Conservation (phyloP, 169 alveolate species). For the Cryptosporidium viatorum region DNA sequence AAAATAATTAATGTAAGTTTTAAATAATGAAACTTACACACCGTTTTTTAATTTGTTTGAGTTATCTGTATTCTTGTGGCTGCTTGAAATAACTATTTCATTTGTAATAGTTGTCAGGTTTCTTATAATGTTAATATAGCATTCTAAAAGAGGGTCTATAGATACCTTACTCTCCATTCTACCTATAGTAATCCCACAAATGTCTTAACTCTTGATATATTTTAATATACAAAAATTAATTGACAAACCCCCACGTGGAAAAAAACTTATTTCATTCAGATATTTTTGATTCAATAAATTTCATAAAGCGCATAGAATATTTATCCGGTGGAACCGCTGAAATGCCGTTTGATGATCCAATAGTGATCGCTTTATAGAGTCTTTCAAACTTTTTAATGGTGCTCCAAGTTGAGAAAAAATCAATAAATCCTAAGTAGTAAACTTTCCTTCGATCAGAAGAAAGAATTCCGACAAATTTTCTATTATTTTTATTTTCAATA, state of each 20-base stretch:
- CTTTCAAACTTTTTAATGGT: constrained; percentile 51
- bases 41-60: constrained; percentile 10
- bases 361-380: constrained; percentile 22
- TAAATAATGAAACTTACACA: constrained; percentile 19
- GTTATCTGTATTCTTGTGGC: neutral
- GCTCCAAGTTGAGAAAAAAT: constrained; percentile 83
- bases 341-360: constrained; percentile 62
- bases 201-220: neutral
- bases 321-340: constrained; percentile 60
- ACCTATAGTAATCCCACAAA: neutral
- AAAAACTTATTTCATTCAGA: neutral
- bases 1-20: neutral
- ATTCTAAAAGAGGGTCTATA: constrained; percentile 57
- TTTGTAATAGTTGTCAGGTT: constrained; percentile 33
- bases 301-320: constrained; percentile 53
- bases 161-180: constrained; percentile 8
- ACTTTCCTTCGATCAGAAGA: constrained; percentile 77
- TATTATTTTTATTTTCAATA: constrained; percentile 20
- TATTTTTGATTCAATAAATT: constrained; percentile 57
- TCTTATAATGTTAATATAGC: constrained; percentile 30
- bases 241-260: neutral
- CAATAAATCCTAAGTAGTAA: constrained; percentile 85
- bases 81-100: constrained; percentile 9
- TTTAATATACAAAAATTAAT: neutral
- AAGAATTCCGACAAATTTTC: constrained; percentile 76